A percentile compares a stretch with the other conserved stretches of the same genome.
These are phyloP conservation scores for Solanum sejunctum DNA, from an alignment of 257 asterid species.

Conservation along the genomic window DNA sequence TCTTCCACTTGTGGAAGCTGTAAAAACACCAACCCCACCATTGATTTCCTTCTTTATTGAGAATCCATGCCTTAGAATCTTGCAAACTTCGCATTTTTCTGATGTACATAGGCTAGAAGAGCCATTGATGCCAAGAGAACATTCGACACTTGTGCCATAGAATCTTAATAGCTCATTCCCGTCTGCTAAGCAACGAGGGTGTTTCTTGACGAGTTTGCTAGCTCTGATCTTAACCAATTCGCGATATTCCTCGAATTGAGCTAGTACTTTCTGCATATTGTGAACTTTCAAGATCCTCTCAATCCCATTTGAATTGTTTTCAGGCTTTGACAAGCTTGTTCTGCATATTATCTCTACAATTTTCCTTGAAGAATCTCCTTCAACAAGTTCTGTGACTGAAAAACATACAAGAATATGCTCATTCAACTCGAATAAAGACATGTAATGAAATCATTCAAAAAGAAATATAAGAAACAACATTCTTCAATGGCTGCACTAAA, in stretches of 20 bases:
- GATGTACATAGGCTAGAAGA: slow-evolving; percentile 51
- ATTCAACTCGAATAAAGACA: too few species aligned
- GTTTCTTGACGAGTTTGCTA: slow-evolving; percentile 61
- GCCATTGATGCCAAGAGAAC: slow-evolving; percentile 48
- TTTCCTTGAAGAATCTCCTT: slow-evolving; percentile 82
- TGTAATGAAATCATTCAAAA: not conserved
- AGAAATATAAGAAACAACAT: not conserved
- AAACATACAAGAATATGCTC: not conserved
- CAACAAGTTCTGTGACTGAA: slow-evolving; percentile 66
- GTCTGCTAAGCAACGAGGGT: slow-evolving; percentile 90
- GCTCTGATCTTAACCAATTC: slow-evolving; percentile 75
- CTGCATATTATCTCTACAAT: slow-evolving; percentile 87
- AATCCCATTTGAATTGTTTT: slow-evolving; percentile 26
- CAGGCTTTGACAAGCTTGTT: slow-evolving; percentile 34
- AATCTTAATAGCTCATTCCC: slow-evolving; percentile 86
- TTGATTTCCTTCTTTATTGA: slow-evolving; percentile 27
- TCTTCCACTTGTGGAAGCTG: slow-evolving; percentile 73
- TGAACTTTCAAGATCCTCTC: slow-evolving; percentile 81
- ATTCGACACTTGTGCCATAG: slow-evolving; percentile 53
- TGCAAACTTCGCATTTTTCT: slow-evolving; percentile 53
- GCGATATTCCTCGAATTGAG: slow-evolving; percentile 78
- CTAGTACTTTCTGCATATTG: slow-evolving; percentile 70
- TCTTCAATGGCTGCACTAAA: not conserved
- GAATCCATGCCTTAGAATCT: slow-evolving; percentile 57
- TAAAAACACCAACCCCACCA: slow-evolving; percentile 60